These are phyloP conservation scores for Bodo saltans DNA, from an alignment of 78 protist genomes.

Conservation along the genomic window DNA sequence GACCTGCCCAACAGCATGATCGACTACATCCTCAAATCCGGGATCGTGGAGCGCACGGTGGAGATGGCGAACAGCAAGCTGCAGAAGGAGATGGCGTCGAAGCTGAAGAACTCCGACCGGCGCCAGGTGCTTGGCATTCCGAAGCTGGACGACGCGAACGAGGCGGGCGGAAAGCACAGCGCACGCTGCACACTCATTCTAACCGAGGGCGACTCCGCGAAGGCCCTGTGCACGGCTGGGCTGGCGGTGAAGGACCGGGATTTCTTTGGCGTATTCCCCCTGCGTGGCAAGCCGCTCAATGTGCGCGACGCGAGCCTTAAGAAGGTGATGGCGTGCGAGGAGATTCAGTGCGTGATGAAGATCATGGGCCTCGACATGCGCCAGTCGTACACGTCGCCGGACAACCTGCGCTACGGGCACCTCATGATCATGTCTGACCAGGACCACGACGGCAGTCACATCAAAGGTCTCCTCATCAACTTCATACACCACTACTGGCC, in stretches of 20 bases:
- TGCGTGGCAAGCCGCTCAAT: slow-evolving; percentile 96
- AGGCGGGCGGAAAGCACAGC: slow-evolving; percentile 66
- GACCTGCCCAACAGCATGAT: slow-evolving; percentile 60
- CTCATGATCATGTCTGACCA: slow-evolving; percentile 99
- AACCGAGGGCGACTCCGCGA: slow-evolving; percentile 98
- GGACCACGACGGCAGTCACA: slow-evolving; percentile 99
- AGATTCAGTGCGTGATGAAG: slow-evolving; percentile 66
- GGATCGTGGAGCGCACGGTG: slow-evolving; percentile 61
- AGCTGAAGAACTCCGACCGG: neutral
- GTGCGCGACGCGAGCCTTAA: slow-evolving; percentile 85
- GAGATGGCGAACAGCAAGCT: slow-evolving; percentile 63
- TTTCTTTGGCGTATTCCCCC: slow-evolving; percentile 97
- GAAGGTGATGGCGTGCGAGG: slow-evolving; percentile 70
- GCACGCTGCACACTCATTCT: slow-evolving; percentile 94
- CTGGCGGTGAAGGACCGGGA: slow-evolving; percentile 89
- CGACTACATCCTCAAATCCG: slow-evolving; percentile 60
- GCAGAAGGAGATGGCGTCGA: slow-evolving; percentile 29
- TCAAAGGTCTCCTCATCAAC: slow-evolving; percentile 98
- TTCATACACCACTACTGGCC: slow-evolving; percentile 96
- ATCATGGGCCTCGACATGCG: slow-evolving; percentile 87
- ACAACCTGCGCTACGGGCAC: slow-evolving; percentile 89
- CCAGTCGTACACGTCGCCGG: slow-evolving; percentile 44
- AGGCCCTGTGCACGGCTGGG: slow-evolving; percentile 76
- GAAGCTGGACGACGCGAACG: slow-evolving; percentile 95
- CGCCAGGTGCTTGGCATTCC: slow-evolving; percentile 57